Evolutionary conservation across 179 eudicot genomes (phyloP).

Genomic region (Nepenthes alata): DNA sequence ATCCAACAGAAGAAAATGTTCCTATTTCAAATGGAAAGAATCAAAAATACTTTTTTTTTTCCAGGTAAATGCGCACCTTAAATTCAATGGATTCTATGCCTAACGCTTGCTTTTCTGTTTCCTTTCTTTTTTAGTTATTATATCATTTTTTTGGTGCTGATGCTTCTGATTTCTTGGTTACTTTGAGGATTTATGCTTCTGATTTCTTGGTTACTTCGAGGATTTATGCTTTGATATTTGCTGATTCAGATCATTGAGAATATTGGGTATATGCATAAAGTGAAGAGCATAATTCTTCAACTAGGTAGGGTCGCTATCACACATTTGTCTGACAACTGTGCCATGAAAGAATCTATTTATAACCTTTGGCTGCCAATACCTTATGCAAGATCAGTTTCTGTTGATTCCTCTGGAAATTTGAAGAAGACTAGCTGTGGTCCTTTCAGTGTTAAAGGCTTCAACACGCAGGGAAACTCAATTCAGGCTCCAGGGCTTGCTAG

Average conservation of each 20-base stretch:
- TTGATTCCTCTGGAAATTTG: slow-evolving; percentile 16
- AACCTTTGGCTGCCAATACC: slow-evolving; percentile 24
- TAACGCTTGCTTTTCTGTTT: no score
- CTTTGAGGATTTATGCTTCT: slow-evolving; percentile 2
- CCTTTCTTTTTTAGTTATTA: no score
- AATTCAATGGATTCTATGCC: no score
- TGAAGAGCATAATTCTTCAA: slow-evolving; percentile 51
- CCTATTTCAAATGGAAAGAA: no score
- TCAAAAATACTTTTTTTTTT: no score
- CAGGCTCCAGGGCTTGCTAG: slow-evolving; percentile 18
- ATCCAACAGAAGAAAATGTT: no score
- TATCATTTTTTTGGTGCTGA: no score
- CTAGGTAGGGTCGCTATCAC: slow-evolving; percentile 55
- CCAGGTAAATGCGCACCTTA: no score
- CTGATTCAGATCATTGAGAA: slow-evolving; percentile 59
- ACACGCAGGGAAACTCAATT: slow-evolving; percentile 21
- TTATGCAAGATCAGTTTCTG: slow-evolving; percentile 15
- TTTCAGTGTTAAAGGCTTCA: slow-evolving; percentile 18
- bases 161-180: neutral
- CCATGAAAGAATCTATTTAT: slow-evolving; percentile 25
- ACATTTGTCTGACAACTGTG: slow-evolving; percentile 38
- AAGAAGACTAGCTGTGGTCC: slow-evolving; percentile 11
- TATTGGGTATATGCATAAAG: slow-evolving; percentile 59
- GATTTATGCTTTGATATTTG: slow-evolving; percentile 1
- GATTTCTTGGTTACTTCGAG: slow-evolving; percentile 1